These are phyloP conservation scores for Aspergillus coremiiformis DNA, from an alignment of 495 filamentous ascomycete genomes.

Conservation along the genomic window DNA sequence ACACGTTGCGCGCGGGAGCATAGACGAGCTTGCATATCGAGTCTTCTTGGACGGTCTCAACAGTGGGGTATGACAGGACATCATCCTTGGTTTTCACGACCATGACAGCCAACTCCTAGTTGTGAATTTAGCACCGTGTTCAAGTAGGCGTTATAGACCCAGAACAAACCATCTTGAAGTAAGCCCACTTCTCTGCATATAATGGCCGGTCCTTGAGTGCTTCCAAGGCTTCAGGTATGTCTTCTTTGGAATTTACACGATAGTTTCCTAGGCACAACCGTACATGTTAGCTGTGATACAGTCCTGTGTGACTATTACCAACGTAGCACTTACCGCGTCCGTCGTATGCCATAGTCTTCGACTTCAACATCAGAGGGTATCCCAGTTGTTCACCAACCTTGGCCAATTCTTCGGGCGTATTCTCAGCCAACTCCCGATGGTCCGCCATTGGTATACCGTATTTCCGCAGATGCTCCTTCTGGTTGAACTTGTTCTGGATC, in stretches of 20 bases:
- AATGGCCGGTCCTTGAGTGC: constrained; percentile 62
- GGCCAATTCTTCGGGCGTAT: constrained; percentile 50
- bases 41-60: constrained; percentile 93
- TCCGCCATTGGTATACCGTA: constrained; percentile 64
- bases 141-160: too few relatives aligned
- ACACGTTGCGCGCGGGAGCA: constrained; percentile 70
- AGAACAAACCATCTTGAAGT: constrained; percentile 58
- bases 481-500: constrained; percentile 94
- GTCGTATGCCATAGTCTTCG: constrained; percentile 88
- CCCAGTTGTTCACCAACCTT: constrained; percentile 59
- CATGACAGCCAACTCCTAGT: constrained; percentile 81
- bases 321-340: constrained; percentile 51
- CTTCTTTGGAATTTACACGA: constrained; percentile 57
- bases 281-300: background rate
- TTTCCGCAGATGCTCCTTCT: constrained; percentile 72
- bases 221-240: constrained; percentile 62
- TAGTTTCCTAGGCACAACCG: constrained; percentile 57
- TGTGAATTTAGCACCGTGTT: background rate
- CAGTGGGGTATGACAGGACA: constrained; percentile 73
- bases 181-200: constrained; percentile 88
- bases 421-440: constrained; percentile 51
- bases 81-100: constrained; percentile 83
- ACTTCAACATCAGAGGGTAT: constrained; percentile 92
- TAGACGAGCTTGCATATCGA: constrained; percentile 93
- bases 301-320: background rate